phyloP scores from a whole-genome alignment of 345 rosid genomes.

The Camelina hispida region DNA sequence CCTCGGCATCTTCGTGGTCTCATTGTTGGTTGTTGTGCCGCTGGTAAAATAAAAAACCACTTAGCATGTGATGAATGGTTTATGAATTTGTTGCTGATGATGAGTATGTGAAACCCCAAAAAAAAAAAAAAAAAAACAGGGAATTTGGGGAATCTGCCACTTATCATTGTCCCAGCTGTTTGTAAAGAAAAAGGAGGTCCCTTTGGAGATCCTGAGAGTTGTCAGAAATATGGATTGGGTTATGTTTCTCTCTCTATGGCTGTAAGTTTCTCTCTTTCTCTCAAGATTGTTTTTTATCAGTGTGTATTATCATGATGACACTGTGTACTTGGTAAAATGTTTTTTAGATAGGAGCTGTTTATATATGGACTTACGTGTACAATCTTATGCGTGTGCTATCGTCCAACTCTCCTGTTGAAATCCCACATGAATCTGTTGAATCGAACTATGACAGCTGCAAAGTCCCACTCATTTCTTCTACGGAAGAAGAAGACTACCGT shows the following conservation, averaged over 20 bases:
- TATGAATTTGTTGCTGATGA: not conserved
- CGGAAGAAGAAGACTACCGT: conserved; percentile 27
- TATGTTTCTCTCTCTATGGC: conserved; percentile 80
- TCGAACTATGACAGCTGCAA: conserved; percentile 41
- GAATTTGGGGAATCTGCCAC: conserved; percentile 66
- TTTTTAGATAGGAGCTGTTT: conserved; percentile 63
- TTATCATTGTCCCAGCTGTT: conserved; percentile 66
- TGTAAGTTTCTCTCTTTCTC: conserved; percentile 43
- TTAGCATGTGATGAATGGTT: not conserved
- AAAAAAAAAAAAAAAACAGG: conserved; percentile 45
- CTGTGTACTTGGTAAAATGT: not conserved
- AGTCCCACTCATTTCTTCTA: conserved; percentile 51
- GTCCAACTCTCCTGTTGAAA: conserved; percentile 37
- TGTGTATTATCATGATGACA: conserved; percentile 12
- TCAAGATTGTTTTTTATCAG: not conserved
- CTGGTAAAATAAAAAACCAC: conserved; percentile 3
- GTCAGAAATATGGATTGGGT: conserved; percentile 56
- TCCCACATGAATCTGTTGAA: conserved; percentile 31
- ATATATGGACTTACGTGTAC: conserved; percentile 63
- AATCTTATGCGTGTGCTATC: conserved; percentile 54
- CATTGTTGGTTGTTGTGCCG: conserved; percentile 41
- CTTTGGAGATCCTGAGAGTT: conserved; percentile 62
- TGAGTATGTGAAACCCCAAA: not conserved
- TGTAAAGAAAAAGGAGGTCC: conserved; percentile 70
- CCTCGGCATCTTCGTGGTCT: conserved; percentile 54